Conservation (phyloP, 805 yeast species). For the Yamadazyma paraphyllophila region DNA sequence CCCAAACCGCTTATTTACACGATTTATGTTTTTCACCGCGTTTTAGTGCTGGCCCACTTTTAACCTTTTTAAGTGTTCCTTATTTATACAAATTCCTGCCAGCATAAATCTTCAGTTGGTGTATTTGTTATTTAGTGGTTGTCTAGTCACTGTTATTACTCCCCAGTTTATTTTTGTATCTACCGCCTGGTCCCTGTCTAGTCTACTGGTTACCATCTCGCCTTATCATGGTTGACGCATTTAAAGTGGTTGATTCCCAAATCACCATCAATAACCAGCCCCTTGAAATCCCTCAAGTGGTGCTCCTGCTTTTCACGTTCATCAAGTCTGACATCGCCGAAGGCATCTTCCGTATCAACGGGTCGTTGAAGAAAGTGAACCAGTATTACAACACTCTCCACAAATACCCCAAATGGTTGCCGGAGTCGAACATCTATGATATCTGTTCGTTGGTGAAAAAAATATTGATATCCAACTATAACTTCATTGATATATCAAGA, state of each 20-base stretch:
- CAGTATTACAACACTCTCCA: conserved; percentile 16
- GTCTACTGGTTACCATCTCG: not conserved
- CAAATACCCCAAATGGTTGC: conserved; percentile 20
- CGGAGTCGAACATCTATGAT: conserved; percentile 22
- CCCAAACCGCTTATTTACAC: not conserved
- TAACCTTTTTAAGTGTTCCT: not conserved
- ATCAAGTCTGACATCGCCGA: conserved; percentile 20
- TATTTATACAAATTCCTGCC: not conserved
- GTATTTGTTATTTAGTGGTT: not conserved
- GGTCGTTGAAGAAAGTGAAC: conserved; percentile 27
- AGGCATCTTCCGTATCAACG: conserved; percentile 32
- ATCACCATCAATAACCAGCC: not conserved
- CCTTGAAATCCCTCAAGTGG: conserved; percentile 19
- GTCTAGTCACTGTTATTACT: not conserved
- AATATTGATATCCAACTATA: conserved; percentile 16
- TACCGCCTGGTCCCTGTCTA: too few species aligned
- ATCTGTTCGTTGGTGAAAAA: conserved; percentile 27
- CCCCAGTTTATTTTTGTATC: too few species aligned
- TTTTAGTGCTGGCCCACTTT: not conserved
- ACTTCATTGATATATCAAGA: conserved; percentile 13
- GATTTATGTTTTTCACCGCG: not conserved
- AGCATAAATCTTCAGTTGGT: not conserved
- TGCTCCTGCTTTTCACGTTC: conserved; percentile 21
- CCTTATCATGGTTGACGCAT: conserved; percentile 13
- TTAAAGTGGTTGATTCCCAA: conserved; percentile 6